phyloP scores from a whole-genome alignment of 768 basidiomycete species.

The Sarcodon aspratus region DNA sequence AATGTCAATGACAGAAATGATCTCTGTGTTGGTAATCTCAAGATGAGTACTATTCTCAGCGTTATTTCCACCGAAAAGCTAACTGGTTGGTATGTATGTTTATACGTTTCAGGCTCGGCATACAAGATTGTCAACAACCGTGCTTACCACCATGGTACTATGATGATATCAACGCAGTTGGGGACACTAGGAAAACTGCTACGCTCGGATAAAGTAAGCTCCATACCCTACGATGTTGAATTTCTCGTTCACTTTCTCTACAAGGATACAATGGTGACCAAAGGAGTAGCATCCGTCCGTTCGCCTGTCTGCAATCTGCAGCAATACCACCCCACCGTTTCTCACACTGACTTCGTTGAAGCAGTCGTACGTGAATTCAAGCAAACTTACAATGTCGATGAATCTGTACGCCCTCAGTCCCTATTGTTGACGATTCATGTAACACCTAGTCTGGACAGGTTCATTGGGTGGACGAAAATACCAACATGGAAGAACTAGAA shows the following conservation, averaged over 20 bases:
- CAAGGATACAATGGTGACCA: slow-evolving; percentile 72
- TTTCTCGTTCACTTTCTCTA: neutral
- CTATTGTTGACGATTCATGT: neutral
- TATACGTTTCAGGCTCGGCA: slow-evolving; percentile 91
- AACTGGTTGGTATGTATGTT: slow-evolving; percentile 2
- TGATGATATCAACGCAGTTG: slow-evolving; percentile 83
- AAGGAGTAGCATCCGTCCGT: slow-evolving; percentile 82
- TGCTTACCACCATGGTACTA: slow-evolving; percentile 97
- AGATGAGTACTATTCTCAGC: slow-evolving; percentile 53
- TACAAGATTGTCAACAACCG: slow-evolving; percentile 89
- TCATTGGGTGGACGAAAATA: slow-evolving; percentile 30
- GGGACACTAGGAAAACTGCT: slow-evolving; percentile 64
- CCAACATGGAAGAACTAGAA: slow-evolving; percentile 30
- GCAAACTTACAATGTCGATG: slow-evolving; percentile 35
- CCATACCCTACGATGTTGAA: neutral
- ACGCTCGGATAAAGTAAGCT: slow-evolving; percentile 45
- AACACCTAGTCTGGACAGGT: slow-evolving; percentile 5
- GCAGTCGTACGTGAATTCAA: slow-evolving; percentile 64
- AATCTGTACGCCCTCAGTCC: slow-evolving; percentile 16
- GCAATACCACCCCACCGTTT: slow-evolving; percentile 35
- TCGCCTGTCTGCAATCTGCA: slow-evolving; percentile 85
- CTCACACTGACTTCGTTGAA: slow-evolving; percentile 59
- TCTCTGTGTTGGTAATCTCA: slow-evolving; percentile 71
- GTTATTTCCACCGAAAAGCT: slow-evolving; percentile 7
- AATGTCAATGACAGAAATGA: slow-evolving; percentile 86